A percentile compares a stretch with the other conserved stretches of the same genome.
phyloP scores from a whole-genome alignment of 1,139 yeast species.

The Yamadazyma friedrichii region DNA sequence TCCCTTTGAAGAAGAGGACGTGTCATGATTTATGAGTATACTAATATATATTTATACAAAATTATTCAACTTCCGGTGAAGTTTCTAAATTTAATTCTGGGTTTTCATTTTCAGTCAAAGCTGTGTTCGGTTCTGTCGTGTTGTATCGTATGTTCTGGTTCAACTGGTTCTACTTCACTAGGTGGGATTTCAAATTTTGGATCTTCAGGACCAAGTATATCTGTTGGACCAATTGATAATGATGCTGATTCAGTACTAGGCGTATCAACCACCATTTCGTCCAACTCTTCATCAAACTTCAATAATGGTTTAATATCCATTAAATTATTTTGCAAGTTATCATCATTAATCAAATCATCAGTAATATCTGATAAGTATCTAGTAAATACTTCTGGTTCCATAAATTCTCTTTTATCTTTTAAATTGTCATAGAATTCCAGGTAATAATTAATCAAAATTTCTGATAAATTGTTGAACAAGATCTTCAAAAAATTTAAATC shows the following conservation, averaged over 20 bases:
- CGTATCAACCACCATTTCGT: background rate
- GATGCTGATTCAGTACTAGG: background rate
- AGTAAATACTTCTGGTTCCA: conserved; percentile 58
- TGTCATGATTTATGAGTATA: background rate
- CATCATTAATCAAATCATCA: conserved; percentile 15
- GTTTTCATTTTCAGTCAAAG: background rate
- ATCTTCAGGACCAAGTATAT: background rate
- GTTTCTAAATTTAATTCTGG: background rate
- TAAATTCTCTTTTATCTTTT: conserved; percentile 28
- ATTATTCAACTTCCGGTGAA: background rate
- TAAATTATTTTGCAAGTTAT: conserved; percentile 11
- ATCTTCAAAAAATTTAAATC: conserved; percentile 33
- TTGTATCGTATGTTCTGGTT: background rate
- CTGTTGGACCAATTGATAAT: background rate
- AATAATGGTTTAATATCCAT: conserved; percentile 17
- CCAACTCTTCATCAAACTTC: conserved; percentile 16
- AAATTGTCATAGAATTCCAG: conserved; percentile 27
- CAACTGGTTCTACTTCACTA: background rate
- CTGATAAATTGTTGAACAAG: conserved; percentile 31
- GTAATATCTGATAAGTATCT: conserved; percentile 35
- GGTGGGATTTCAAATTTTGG: background rate
- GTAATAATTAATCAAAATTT: conserved; percentile 30
- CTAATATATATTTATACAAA: background rate
- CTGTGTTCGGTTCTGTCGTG: background rate
- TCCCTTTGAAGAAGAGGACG: conserved; percentile 70